Conservation (phyloP, 176 grass and related monocot species). For the Cenchrus purpureus region DNA sequence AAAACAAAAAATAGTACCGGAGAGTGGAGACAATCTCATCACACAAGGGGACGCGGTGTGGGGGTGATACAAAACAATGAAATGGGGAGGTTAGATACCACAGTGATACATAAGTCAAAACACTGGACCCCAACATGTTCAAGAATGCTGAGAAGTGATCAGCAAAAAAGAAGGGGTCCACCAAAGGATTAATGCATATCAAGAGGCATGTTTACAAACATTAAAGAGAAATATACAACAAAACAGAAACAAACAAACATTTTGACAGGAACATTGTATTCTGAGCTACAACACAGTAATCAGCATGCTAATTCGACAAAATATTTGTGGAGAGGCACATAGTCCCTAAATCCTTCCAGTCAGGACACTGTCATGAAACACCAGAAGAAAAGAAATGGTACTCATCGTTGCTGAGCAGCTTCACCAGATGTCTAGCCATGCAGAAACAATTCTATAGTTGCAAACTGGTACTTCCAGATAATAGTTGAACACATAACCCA, state of each 20-base stretch:
- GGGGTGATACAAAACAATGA: neutral
- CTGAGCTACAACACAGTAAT: neutral
- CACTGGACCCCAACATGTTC: neutral
- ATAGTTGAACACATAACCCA: neutral
- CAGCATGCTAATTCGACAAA: neutral
- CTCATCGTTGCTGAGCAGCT: neutral
- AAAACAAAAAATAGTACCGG: neutral
- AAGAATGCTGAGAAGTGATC: neutral
- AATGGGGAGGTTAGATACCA: neutral
- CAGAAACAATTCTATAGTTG: neutral
- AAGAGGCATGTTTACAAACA: neutral
- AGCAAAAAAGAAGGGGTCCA: neutral
- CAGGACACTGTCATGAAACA: neutral
- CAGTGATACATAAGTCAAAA: no score
- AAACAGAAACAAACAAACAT: slow-evolving; percentile 27
- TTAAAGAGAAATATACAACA: neutral
- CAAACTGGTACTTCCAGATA: neutral
- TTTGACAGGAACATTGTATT: neutral
- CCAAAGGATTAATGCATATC: neutral
- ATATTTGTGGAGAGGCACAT: slow-evolving; percentile 16
- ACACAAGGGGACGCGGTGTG: neutral
- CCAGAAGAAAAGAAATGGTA: neutral
- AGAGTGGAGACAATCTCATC: neutral
- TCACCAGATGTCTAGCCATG: neutral
- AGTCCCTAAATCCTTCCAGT: slow-evolving; percentile 4